A percentile compares a stretch with the other conserved stretches of the same genome.
Evolutionary conservation across 305 asterid genomes (phyloP).

Genomic region (Nicotiana rustica): DNA sequence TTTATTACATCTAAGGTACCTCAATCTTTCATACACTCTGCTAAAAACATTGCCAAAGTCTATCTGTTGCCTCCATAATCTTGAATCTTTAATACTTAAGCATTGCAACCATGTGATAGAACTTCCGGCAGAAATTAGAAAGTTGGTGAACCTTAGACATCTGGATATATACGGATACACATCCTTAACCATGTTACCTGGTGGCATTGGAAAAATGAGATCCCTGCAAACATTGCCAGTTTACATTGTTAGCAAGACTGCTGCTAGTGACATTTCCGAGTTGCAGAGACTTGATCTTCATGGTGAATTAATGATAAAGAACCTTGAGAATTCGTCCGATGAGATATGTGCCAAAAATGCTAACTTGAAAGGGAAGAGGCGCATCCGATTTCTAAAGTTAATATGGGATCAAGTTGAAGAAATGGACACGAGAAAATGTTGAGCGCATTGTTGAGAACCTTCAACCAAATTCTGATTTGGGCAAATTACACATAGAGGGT

Average conservation of each 20-base stretch:
- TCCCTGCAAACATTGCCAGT: slow-evolving; percentile 29
- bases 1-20: slow-evolving; percentile 32
- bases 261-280: slow-evolving; percentile 25
- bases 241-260: slow-evolving; percentile 27
- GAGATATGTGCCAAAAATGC: slow-evolving; percentile 32
- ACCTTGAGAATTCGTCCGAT: slow-evolving; percentile 24
- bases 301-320: slow-evolving; percentile 34
- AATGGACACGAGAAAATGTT: slow-evolving; percentile 33
- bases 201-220: slow-evolving; percentile 34
- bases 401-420: slow-evolving; percentile 30
- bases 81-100: slow-evolving; percentile 43
- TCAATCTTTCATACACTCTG: slow-evolving; percentile 29
- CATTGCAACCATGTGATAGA: slow-evolving; percentile 6
- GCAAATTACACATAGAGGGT: slow-evolving; percentile 32
- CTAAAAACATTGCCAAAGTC: slow-evolving; percentile 16
- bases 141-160: slow-evolving; percentile 52
- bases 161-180: slow-evolving; percentile 47
- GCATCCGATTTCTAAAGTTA: slow-evolving; percentile 25
- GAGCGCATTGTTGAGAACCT: slow-evolving; percentile 33
- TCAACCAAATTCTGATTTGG: slow-evolving; percentile 35
- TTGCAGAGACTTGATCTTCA: slow-evolving; percentile 33
- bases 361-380: slow-evolving; percentile 29
- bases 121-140: slow-evolving; percentile 35
- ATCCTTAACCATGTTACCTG: slow-evolving; percentile 24
- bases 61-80: slow-evolving; percentile 39